Evolutionary conservation across 2,329 filamentous ascomycete genomes (phyloP), one percentile per base, ranked within the genome.

Genomic region (Stachybotrys echinatus): DNA sequence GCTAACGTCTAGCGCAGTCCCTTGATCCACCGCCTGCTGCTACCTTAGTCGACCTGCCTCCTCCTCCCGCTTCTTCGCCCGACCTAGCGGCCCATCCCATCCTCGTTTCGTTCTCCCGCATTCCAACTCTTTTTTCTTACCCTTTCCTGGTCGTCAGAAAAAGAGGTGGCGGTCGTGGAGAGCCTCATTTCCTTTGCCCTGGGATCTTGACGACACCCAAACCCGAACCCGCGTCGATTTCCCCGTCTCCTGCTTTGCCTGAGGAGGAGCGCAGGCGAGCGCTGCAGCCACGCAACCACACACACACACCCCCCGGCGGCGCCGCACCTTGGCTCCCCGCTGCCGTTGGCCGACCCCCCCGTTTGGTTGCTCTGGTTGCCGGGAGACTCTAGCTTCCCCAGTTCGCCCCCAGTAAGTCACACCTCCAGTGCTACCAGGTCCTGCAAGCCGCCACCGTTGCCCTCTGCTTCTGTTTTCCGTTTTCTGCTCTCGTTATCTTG

Each of bases 1-100:
- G n/a, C n/a, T n/a, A n/a, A n/a, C n/a, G n/a, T n/a, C n/a, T n/a
- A 48, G 39, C 54, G 55, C 52, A 49, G 50, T 51, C 56, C 46
- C 39, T 42, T 22, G 50, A 8, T 34, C 27, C 27, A 34, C 27
- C 27, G 27, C 27, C 27, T 14, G 27, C n/a, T n/a, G n/a, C n/a
- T n/a, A n/a, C n/a, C n/a, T n/a, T n/a, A n/a, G n/a, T n/a, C n/a
- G n/a, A n/a, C n/a, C n/a, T n/a, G n/a, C n/a, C n/a, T n/a, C 14
- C 27, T 34, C 10, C 27, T 14, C 27, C 14, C 27, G 10, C 14
- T 14, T 34, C 27, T 34, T 34, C 27, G 10, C 27, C 10, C 27
- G 27, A 34, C 27, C 27, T 14, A 34, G 14, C 27, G 10, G 14
- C 10, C 10, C 10, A 14, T 14, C 10, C 27, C 27, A 34, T 34